Evolutionary conservation across 164 flowering plant genomes (phyloP), one percentile per base, ranked within the genome.

Genomic region (Cinnamomum chago): DNA sequence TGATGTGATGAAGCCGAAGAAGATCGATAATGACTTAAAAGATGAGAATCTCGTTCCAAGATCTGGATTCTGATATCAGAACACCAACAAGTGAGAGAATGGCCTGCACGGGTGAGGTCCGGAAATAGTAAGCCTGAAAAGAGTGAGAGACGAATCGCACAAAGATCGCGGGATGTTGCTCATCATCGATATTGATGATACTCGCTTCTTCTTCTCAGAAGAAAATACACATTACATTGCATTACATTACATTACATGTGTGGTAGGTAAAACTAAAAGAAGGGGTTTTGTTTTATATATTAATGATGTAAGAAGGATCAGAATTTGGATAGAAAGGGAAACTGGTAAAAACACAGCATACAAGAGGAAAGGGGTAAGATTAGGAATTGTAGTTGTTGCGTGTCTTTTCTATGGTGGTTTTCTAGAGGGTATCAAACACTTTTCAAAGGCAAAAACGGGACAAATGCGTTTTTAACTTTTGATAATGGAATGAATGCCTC

Each of bases 91-190:
- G 23, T 65, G 24, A 82, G 92, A 88, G 50, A 90, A 92, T 25
- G 93, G 91, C 91, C 94, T n/a, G n/a, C n/a, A 90, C 20, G 93
- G 94, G 71, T 92, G 90, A 6, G 90, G 87, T 47, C 86, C 74
- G 35, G 93, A 92, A 75, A 90, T 89, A 69, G 87, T 82, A 12
- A 91, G 84, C 3, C 75, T 82, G 86, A 92, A 89, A 71, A 84
- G 84, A 75, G 86, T 83, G 13, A 85, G 75, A 58, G 90, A 82
- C 23, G 88, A 80, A 65, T 88, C 87, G 40, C 87, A 82, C 17
- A 88, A 73, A 55, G 93, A 84, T 50, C 58, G 84, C 20, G 94
- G 93, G 13, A 89, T 71, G 81, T 92, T 88, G 92, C 86, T 86
- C 97, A 92, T 90, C 80, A 75, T 90, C 85, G 58, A 58, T 15